Evolutionary conservation across 805 yeast genomes (phyloP), one percentile per base, ranked within the genome.

Genomic region (Spencermartinsiella europaea): DNA sequence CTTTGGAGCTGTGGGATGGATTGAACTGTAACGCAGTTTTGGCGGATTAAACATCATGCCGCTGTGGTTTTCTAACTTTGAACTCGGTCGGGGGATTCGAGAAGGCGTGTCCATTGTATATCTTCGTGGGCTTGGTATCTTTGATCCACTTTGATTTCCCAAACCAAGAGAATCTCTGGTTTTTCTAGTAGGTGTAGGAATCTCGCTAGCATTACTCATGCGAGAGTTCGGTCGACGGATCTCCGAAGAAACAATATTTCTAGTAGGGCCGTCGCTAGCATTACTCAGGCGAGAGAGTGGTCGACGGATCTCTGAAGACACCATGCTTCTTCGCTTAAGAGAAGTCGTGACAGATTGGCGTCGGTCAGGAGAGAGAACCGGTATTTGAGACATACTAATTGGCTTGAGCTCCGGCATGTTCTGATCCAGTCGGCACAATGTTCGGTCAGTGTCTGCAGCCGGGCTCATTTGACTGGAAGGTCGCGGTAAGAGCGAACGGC

Each of bases 281-380:
- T 7, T 12, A 12, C 31, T 25, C 10, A 25, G 31, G 12, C 31
- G 31, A 25, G 31, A 25, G 12, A 7, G 10, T 7, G 31, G 31
- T 7, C 31, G 31, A 7, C 31, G 7, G 12, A 25, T 7, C 10
- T 25, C 31, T 7, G 31, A 25, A 25, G 31, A 25, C 7, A 25
- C 12, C 31, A 25, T 25, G 31, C 31, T 25, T 7, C 12, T 7
- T 25, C 31, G 7, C 10, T 25, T 25, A n/a, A n/a, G n/a, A 7
- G 20, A 16, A 17, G 12, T 14, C 7, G 12, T 14, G n/a, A 7
- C 7, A 7, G 20, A 34, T 34, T 34, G 8, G 40, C 45, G 41
- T 22, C 37, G 27, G 7, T 38, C 47, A 2, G 50, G 47, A 17
- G 50, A 47, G 14, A 42, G 25, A 8, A 47, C 33, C 14, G 50